Evolutionary conservation across 2,329 filamentous ascomycete genomes (phyloP), one percentile per base, ranked within the genome.

Genomic region (Ambrosiella xylebori): DNA sequence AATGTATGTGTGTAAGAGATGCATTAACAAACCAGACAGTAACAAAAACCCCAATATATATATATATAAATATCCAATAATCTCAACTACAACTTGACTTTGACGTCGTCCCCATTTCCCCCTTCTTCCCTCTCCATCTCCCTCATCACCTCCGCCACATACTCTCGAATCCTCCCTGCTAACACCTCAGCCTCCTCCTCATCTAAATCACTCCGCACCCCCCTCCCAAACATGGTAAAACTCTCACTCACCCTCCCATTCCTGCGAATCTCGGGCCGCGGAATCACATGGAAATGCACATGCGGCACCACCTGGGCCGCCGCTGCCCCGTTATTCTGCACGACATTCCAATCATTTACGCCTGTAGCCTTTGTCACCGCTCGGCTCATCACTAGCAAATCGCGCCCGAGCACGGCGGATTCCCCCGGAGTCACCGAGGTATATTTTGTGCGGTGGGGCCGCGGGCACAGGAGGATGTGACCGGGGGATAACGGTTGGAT

Each of bases 271-370:
- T 85, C 81, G 0, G 90, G 89, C 41, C 91, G 74, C 0, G 91
- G 91, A 39, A 98, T 94, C 56, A 97, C 78, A 65, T 98, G 93
- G 68, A 94, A 97, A 69, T 98, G 91, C 54, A 94, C 84, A 69
- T 97, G 91, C 19, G 86, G 85, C 1, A 97, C 89, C 13, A 95
- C 88, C 71, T 97, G 91, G 1, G 89, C 89, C 1, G 91, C 91
- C 38, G 88, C 81, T 2, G 83, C 83, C 13, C 91, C 88, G 65
- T 96, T 97, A 68, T 97, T 97, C 73, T 97, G 91, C 58, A 97
- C 88, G 37, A 97, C 82, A 69, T 98, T 98, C 85, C 91, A 97
- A 71, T 96, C 90, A 55, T 75, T 76, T 1, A 88, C 79, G 8
- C 83, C 85, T 1, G 84, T 86, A 0, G 82, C 80, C 56, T 74